phyloP scores from a whole-genome alignment of 306 rosid species.

The Quercus cerris region DNA sequence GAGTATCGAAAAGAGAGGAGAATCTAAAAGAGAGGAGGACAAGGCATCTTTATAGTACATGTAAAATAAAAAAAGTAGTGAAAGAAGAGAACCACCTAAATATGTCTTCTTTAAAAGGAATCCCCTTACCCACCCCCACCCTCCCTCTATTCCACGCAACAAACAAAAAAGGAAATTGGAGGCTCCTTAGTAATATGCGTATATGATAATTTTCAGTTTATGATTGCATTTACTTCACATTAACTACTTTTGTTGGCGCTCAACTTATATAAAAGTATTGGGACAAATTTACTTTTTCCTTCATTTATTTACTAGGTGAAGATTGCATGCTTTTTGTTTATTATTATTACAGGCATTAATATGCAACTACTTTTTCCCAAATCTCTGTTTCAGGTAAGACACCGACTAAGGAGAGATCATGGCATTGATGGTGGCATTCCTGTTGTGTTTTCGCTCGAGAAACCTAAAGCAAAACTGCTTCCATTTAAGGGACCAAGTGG shows the following conservation, averaged over 20 bases:
- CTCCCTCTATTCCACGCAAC: too few relatives aligned
- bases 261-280: constrained; percentile 9
- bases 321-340: constrained; percentile 6
- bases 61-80: too few relatives aligned
- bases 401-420: constrained; percentile 73
- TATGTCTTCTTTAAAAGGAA: too few relatives aligned
- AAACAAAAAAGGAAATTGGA: too few relatives aligned
- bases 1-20: too few relatives aligned
- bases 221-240: not conserved
- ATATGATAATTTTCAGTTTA: too few relatives aligned
- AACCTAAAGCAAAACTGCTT: constrained; percentile 90
- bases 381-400: constrained; percentile 61
- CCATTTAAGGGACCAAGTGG: constrained; percentile 87
- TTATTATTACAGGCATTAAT: not conserved
- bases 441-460: constrained; percentile 86
- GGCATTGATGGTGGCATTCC: constrained; percentile 93
- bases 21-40: too few relatives aligned
- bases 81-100: too few relatives aligned
- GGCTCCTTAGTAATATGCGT: too few relatives aligned
- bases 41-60: too few relatives aligned
- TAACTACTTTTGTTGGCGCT: not conserved
- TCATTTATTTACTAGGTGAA: not conserved
- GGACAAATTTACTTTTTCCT: constrained; percentile 1
- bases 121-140: too few relatives aligned
- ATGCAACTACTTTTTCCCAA: constrained; percentile 4